Base-by-base conservation (phyloP, 2,329 filamentous ascomycete species). In the Diaporthe caulivora region DNA sequence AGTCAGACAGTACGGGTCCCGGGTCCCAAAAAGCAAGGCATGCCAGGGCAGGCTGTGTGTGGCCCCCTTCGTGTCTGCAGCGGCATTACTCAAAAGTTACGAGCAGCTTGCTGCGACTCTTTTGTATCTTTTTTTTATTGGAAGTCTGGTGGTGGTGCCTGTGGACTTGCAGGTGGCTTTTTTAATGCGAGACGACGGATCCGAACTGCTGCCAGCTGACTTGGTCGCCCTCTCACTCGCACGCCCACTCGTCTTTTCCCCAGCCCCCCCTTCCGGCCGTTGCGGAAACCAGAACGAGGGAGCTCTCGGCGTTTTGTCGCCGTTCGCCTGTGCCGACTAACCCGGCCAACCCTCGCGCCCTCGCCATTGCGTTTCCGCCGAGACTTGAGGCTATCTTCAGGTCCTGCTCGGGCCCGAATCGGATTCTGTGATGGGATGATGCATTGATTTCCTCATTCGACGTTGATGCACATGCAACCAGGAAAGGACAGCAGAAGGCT, bases 1-100 rank as follows among this genome's bases (percentile, higher is more conserved):
- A 10, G 8, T 24, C 7, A 10, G 3, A 7, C 18, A 29, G n/a
- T 53, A 53, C 31, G 47, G 44, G 62, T 47, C 26, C 26, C 2
- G 11, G 54, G 11, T n/a, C 15, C 11, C 17, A n/a, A 11, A 15
- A 5, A 17, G 31, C 31, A 40, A 24, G 6, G 24, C 9, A 44
- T n/a, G 53, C 5, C 34, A 34, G 34, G 34, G 57, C 37, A 44
- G 15, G 26, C n/a, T 60, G 57, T 60, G 57, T 40, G 40, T 31
- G 24, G 13, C 24, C n/a, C 21, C 21, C 34, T 13, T 65, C 60
- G 60, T 65, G 62, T 51, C 62, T 65, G 62, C 44, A 65, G 29
- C 31, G 44, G 62, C 62, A 67, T 53, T 67, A 67, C 62, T 67
- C 62, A 40, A 67, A 53, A 13, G 31, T 13, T n/a, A 37, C 13